Conservation (phyloP, 164 flowering plant species). For the Vitis cinerea region DNA sequence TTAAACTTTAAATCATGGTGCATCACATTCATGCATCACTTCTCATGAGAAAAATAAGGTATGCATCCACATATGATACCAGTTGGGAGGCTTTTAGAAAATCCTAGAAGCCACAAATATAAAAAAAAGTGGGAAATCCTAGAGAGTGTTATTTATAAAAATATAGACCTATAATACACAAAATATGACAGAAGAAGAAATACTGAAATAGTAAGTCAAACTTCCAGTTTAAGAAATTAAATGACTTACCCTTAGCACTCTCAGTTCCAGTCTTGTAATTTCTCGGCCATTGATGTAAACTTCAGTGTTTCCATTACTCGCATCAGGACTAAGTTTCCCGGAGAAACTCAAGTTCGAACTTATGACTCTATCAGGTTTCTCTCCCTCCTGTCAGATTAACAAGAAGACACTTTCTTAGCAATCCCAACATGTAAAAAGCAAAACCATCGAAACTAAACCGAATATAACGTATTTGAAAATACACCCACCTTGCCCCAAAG, state of each 20-base stretch:
- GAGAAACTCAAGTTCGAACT: slow-evolving; percentile 87
- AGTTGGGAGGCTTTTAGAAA: no score
- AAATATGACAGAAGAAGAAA: not conserved
- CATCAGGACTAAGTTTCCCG: slow-evolving; percentile 74
- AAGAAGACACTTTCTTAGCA: not conserved
- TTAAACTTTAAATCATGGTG: not conserved
- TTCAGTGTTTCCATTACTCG: slow-evolving; percentile 90
- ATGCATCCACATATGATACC: no score
- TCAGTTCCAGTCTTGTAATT: slow-evolving; percentile 81
- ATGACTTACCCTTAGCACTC: slow-evolving; percentile 65
- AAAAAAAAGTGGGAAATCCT: not conserved
- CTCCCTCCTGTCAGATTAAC: slow-evolving; percentile 75
- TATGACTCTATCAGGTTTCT: slow-evolving; percentile 79
- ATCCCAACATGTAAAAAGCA: not conserved
- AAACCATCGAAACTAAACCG: not conserved
- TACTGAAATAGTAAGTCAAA: not conserved
- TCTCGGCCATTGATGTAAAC: slow-evolving; percentile 93
- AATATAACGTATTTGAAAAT: not conserved
- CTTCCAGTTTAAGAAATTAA: not conserved
- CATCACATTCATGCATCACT: not conserved
- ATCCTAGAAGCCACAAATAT: no score
- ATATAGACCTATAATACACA: not conserved
- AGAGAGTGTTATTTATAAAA: not conserved
- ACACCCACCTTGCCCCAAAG: slow-evolving; percentile 89
- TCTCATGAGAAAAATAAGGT: not conserved